Evolutionary conservation across 768 basidiomycete genomes (phyloP).

Genomic region (Aureoboletus auriporus): DNA sequence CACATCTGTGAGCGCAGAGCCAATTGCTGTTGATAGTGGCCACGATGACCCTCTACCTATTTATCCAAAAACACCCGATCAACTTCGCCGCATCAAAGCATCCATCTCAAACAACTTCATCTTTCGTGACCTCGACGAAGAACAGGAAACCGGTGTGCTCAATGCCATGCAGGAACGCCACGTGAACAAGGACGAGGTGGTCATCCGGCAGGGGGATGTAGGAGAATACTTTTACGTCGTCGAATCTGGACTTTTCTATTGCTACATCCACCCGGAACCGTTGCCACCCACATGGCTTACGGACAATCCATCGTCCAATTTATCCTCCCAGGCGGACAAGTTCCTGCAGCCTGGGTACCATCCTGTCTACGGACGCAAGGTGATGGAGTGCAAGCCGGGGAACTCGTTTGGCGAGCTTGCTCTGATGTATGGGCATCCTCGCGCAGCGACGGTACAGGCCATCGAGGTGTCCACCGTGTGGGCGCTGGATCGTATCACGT

Average conservation of each 20-base stretch:
- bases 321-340: conserved; percentile 44
- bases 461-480: conserved; percentile 82
- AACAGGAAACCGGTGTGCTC: conserved; percentile 89
- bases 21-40: conserved; percentile 77
- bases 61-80: conserved; percentile 76
- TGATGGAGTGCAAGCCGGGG: conserved; percentile 80
- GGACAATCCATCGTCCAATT: conserved; percentile 36
- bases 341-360: conserved; percentile 65
- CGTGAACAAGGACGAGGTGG: conserved; percentile 71
- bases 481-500: conserved; percentile 96
- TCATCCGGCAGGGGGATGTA: conserved; percentile 95
- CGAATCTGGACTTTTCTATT: conserved; percentile 81
- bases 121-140: conserved; percentile 94
- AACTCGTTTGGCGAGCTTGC: conserved; percentile 94
- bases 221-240: conserved; percentile 98
- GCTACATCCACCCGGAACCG: conserved; percentile 72
- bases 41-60: conserved; percentile 67
- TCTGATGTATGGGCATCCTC: conserved; percentile 96
- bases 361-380: conserved; percentile 72
- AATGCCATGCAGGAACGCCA: conserved; percentile 92
- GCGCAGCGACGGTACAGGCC: conserved; percentile 90
- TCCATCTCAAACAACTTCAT: conserved; percentile 89
- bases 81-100: conserved; percentile 80
- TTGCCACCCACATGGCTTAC: conserved; percentile 57
- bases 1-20: conserved; percentile 94